Conservation (phyloP, 345 rosid genomes). For the Arabidopsis arenosa region DNA sequence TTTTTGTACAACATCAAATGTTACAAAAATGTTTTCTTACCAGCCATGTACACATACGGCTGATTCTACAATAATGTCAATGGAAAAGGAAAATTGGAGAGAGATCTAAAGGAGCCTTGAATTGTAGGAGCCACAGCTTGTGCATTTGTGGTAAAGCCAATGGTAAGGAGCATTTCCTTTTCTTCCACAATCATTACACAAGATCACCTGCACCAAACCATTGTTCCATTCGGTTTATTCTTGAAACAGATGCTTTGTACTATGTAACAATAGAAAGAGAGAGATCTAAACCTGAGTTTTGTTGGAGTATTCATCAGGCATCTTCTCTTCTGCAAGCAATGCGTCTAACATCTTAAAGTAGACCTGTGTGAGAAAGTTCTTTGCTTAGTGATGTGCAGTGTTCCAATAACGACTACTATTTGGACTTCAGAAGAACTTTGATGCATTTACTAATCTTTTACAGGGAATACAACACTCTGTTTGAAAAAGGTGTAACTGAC, state of each 20-base stretch:
- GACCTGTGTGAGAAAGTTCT: conserved; percentile 52
- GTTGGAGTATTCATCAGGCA: conserved; percentile 69
- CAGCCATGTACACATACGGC: conserved; percentile 16
- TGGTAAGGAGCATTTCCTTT: conserved; percentile 70
- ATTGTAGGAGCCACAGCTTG: conserved; percentile 67
- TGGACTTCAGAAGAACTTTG: too few relatives aligned
- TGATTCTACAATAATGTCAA: conserved; percentile 17
- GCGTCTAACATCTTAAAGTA: conserved; percentile 86
- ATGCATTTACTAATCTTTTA: background rate
- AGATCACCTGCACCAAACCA: conserved; percentile 51
- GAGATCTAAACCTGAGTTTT: conserved; percentile 64
- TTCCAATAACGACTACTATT: too few relatives aligned
- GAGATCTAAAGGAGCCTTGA: conserved; percentile 57
- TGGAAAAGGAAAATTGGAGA: conserved; percentile 9
- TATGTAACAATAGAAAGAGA: background rate
- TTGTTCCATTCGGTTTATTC: background rate
- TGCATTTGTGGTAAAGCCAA: conserved; percentile 77
- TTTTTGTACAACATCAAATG: conserved; percentile 34
- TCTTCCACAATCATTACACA: conserved; percentile 78
- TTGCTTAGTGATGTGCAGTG: background rate
- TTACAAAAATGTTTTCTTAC: conserved; percentile 33
- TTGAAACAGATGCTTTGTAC: background rate
- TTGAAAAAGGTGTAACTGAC: conserved; percentile 49
- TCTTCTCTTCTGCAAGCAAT: conserved; percentile 71
- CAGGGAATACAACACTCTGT: background rate